Conservation (phyloP, 1,139 yeast genomes). For the Protomyces inundatus region DNA sequence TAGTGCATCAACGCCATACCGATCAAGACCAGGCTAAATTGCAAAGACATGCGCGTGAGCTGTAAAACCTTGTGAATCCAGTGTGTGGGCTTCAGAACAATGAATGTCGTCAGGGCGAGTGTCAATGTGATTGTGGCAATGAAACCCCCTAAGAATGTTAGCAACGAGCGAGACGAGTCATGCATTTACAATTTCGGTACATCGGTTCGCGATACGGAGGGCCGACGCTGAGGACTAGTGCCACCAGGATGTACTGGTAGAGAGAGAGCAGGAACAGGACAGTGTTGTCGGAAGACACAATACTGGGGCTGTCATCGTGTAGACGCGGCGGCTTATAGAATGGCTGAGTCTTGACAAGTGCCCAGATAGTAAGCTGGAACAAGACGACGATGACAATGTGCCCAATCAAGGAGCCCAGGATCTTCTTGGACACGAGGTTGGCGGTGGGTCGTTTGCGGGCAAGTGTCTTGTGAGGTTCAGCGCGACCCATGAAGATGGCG, state of each 20-base stretch:
- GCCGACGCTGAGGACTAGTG: constrained; percentile 78
- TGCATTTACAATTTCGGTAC: constrained; percentile 45
- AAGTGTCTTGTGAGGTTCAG: constrained; percentile 63
- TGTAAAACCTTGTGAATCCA: constrained; percentile 41
- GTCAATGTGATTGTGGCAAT: constrained; percentile 32
- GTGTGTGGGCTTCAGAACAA: constrained; percentile 27
- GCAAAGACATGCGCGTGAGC: constrained; percentile 54
- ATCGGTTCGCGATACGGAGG: constrained; percentile 91
- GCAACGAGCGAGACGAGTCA: constrained; percentile 52
- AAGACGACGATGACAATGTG: constrained; percentile 58
- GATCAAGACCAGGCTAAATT: constrained; percentile 52
- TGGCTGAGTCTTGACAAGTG: constrained; percentile 46
- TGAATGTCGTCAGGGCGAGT: constrained; percentile 7
- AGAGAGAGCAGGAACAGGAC: constrained; percentile 73
- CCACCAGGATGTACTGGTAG: constrained; percentile 81
- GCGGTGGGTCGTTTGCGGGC: constrained; percentile 84
- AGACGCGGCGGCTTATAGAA: constrained; percentile 65
- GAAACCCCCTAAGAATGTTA: constrained; percentile 52
- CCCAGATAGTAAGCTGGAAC: constrained; percentile 70
- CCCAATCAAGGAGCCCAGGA: constrained; percentile 70
- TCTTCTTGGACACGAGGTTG: constrained; percentile 81
- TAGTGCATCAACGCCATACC: constrained; percentile 50
- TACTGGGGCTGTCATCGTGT: constrained; percentile 63
- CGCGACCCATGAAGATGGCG: constrained; percentile 96
- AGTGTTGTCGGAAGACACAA: constrained; percentile 84